These are phyloP conservation scores for Huntiella abstrusa DNA, from an alignment of 2,329 filamentous ascomycete species.

Conservation along the genomic window DNA sequence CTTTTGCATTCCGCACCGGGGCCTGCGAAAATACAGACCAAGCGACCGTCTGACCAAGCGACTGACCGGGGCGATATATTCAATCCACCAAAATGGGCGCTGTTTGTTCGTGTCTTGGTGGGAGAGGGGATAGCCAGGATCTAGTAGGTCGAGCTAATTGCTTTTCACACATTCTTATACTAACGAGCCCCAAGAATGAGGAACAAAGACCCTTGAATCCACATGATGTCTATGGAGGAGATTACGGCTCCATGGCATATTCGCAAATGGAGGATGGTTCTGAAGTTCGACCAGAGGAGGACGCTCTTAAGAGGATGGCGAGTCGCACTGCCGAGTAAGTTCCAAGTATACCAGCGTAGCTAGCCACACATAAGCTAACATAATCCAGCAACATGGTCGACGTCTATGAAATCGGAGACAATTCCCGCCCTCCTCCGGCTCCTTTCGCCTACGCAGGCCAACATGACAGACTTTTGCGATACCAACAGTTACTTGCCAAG, in stretches of 20 bases:
- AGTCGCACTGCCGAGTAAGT: slow-evolving; percentile 44
- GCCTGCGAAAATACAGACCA: too few relatives aligned
- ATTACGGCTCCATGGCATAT: slow-evolving; percentile 46
- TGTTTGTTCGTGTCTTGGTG: slow-evolving; percentile 10
- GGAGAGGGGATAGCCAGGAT: slow-evolving; percentile 5
- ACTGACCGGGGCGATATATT: too few relatives aligned
- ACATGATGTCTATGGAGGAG: slow-evolving; percentile 35
- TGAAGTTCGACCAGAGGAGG: slow-evolving; percentile 44
- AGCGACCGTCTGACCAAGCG: too few relatives aligned
- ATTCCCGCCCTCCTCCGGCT: slow-evolving; percentile 19
- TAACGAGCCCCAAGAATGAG: slow-evolving; percentile 25
- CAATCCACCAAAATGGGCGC: neutral
- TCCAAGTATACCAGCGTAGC: neutral
- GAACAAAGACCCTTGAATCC: slow-evolving; percentile 41
- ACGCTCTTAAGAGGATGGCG: slow-evolving; percentile 44
- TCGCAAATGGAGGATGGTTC: slow-evolving; percentile 37
- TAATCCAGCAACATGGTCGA: slow-evolving; percentile 42
- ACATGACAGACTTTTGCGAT: slow-evolving; percentile 36
- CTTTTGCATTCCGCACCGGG: too few relatives aligned
- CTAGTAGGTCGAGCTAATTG: slow-evolving; percentile 1
- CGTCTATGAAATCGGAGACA: slow-evolving; percentile 41
- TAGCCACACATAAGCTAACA: slow-evolving; percentile 9
- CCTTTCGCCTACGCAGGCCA: slow-evolving; percentile 33
- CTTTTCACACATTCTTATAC: neutral
- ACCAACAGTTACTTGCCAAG: slow-evolving; percentile 43